Evolutionary conservation across 495 filamentous ascomycete genomes (phyloP), one percentile per base, ranked within the genome.

Genomic region (Trichoderma parareesei): DNA sequence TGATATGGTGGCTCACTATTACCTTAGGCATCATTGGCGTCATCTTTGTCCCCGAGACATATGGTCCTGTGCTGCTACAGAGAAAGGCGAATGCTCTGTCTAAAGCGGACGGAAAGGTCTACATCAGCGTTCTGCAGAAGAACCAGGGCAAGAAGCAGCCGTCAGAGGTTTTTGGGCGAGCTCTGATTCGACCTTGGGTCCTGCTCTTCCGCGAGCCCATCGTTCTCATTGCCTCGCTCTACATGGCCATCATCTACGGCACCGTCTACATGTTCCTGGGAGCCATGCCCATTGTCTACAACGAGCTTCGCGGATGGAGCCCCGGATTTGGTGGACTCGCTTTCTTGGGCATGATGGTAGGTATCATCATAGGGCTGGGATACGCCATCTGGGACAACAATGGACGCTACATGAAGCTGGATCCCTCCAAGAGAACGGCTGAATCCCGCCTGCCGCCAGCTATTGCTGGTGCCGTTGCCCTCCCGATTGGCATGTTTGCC

Each of bases 191-290:
- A 16, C 90, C 90, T 0, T 84, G 90, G 64, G 77, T 88, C 57
- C 81, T 95, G 9, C 78, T 93, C n/a, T 74, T 84, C 38, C 73
- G 86, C 40, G 90, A 93, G 73, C 88, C 87, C 16, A 93, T 93
- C 81, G 85, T 88, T 44, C 72, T 89, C 60, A 81, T 87, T 49
- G 81, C 91, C 10, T 90, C 88, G 68, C 71, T 88, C 13, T 87
- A 90, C 64, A 46, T 85, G 3, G 87, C 88, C 5, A 78, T 92
- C 35, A 71, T 92, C 18, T 77, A 92, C 33, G 90, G 89, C 18
- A 87, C 90, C 20, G 46, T 93, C 1, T 93, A 95, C 68, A 80
- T 93, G 20, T 90, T 91, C 73, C 91, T 95, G 69, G 87, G 87
- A 16, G 90, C 90, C 2, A 91, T 92, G 71, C 82, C 88, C 37